Evolutionary conservation across 495 filamentous ascomycete genomes (phyloP).

Genomic region (Hypoxylon rickii): DNA sequence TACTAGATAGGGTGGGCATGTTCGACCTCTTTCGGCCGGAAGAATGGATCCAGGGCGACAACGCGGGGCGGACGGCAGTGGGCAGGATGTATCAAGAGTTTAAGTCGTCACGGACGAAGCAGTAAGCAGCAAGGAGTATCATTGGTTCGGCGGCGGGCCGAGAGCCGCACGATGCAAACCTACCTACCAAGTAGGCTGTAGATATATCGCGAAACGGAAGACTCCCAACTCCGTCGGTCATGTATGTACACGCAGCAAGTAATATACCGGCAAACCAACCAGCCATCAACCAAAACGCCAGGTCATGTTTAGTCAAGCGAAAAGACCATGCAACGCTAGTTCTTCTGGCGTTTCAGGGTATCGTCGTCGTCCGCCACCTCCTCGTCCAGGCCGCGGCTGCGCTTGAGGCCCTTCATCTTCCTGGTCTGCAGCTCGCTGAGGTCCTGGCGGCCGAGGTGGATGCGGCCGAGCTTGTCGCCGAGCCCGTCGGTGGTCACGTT

Average conservation of each 20-base stretch:
- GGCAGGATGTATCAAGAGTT: slow-evolving; percentile 27
- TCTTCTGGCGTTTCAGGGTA: slow-evolving; percentile 31
- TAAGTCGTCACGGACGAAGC: slow-evolving; percentile 14
- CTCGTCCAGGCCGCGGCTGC: slow-evolving; percentile 64
- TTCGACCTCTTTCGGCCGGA: slow-evolving; percentile 34
- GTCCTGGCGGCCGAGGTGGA: slow-evolving; percentile 92
- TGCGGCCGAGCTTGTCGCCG: slow-evolving; percentile 93
- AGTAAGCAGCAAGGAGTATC: background rate
- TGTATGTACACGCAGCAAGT: slow-evolving; percentile 3
- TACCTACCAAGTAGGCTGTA: slow-evolving; percentile 5
- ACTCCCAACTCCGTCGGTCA: slow-evolving; percentile 32
- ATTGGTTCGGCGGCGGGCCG: background rate
- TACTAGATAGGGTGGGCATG: slow-evolving; percentile 30
- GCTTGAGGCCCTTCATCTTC: slow-evolving; percentile 99
- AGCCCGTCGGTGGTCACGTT: slow-evolving; percentile 89
- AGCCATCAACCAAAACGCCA: slow-evolving; percentile 27
- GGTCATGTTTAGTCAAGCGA: slow-evolving; percentile 5
- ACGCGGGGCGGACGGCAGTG: slow-evolving; percentile 29
- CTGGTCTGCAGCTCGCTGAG: slow-evolving; percentile 84
- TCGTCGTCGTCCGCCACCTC: slow-evolving; percentile 38
- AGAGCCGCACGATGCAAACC: no score
- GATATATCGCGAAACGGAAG: slow-evolving; percentile 8
- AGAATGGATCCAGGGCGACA: slow-evolving; percentile 33
- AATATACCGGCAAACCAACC: no score
- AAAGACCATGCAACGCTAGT: slow-evolving; percentile 9